phyloP scores from a whole-genome alignment of 1,284 basidiomycete species.

The Vanrija pseudolonga region DNA sequence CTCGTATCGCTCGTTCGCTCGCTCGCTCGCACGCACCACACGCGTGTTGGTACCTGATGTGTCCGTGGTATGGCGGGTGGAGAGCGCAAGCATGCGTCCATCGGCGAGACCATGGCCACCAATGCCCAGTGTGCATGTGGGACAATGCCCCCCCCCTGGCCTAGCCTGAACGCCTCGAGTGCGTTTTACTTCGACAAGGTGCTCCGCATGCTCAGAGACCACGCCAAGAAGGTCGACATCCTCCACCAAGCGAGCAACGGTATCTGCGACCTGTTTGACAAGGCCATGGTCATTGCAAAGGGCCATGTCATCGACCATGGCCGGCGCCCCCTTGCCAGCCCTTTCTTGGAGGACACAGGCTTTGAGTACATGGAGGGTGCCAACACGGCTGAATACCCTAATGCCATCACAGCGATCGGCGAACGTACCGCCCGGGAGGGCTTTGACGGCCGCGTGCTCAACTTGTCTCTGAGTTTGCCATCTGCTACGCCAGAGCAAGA shows the following conservation, averaged over 20 bases:
- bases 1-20: too few species aligned
- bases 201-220: conserved; percentile 4
- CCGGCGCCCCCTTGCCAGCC: conserved; percentile 63
- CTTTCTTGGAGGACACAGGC: conserved; percentile 74
- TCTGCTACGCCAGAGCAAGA: conserved; percentile 26
- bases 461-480: conserved; percentile 58
- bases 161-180: conserved; percentile 78
- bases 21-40: conserved; percentile 61
- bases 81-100: conserved; percentile 8
- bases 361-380: conserved; percentile 54
- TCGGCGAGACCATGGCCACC: conserved; percentile 6
- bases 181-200: conserved; percentile 53
- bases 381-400: conserved; percentile 58
- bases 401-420: conserved; percentile 56
- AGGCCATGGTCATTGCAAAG: conserved; percentile 61
- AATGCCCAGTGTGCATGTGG: conserved; percentile 13
- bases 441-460: conserved; percentile 53
- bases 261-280: conserved; percentile 56
- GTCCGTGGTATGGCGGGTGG: conserved; percentile 19
- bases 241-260: conserved; percentile 48
- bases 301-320: conserved; percentile 80
- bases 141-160: conserved; percentile 64
- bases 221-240: conserved; percentile 3
- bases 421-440: conserved; percentile 57
- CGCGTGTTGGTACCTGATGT: conserved; percentile 24